These are phyloP conservation scores for Didymella arachidicola DNA, from an alignment of 2,329 filamentous ascomycete species.

Conservation along the genomic window DNA sequence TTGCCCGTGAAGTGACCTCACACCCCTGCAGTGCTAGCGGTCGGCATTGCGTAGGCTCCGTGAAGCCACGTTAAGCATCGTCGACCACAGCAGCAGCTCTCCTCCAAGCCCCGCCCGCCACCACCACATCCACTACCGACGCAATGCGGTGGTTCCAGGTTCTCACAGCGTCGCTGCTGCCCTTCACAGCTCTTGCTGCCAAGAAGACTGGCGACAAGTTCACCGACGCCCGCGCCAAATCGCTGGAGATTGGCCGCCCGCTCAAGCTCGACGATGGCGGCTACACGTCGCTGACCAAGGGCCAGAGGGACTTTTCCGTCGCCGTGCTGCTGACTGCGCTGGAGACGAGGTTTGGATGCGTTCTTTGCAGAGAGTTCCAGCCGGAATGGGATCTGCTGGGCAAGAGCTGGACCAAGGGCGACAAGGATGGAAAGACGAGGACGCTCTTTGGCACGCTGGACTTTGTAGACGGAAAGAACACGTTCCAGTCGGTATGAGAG, in stretches of 20 bases:
- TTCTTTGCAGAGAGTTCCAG: constrained; percentile 88
- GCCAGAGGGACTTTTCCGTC: constrained; percentile 83
- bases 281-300: constrained; percentile 77
- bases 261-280: constrained; percentile 78
- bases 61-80: constrained; percentile 46
- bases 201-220: constrained; percentile 74
- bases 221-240: constrained; percentile 72
- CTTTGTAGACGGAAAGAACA: constrained; percentile 81
- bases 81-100: constrained; percentile 20
- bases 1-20: background rate
- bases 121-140: constrained; percentile 31
- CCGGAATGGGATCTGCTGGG: constrained; percentile 90
- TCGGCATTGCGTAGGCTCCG: constrained; percentile 40
- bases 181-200: constrained; percentile 67
- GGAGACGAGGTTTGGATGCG: constrained; percentile 82
- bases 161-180: constrained; percentile 69
- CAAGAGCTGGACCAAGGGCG: constrained; percentile 86
- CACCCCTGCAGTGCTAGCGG: constrained; percentile 32
- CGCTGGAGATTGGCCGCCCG: constrained; percentile 66
- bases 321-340: constrained; percentile 86
- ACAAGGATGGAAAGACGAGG: constrained; percentile 75
- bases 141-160: constrained; percentile 72
- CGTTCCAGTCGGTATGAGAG: constrained; percentile 80
- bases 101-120: constrained; percentile 23
- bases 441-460: constrained; percentile 86